A percentile compares a stretch with the other conserved stretches of the same genome.
Conservation (phyloP, 257 asterid species). For the Scutellaria galericulata region DNA sequence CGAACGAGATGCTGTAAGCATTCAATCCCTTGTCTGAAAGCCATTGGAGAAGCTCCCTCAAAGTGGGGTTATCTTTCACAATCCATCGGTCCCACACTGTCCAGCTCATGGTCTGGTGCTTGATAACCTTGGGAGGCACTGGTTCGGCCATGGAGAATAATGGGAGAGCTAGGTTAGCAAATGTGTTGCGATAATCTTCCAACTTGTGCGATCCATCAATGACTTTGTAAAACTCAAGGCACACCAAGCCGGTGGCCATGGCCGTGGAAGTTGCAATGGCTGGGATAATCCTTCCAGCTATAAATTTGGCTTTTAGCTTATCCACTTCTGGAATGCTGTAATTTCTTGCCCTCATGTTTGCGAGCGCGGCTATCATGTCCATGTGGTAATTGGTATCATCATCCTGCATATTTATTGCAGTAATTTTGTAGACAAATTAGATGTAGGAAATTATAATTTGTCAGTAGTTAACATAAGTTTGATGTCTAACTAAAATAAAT, state of each 20-base stretch:
- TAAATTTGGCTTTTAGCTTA: constrained; percentile 86
- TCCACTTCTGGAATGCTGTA: constrained; percentile 90
- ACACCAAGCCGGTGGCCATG: constrained; percentile 89
- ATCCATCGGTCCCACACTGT: constrained; percentile 95
- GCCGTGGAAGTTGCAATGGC: constrained; percentile 96
- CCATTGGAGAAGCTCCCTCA: constrained; percentile 77
- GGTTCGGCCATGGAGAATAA: constrained; percentile 93
- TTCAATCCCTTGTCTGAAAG: constrained; percentile 74
- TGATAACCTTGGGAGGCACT: constrained; percentile 67
- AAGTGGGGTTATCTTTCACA: constrained; percentile 62
- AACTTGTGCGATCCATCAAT: constrained; percentile 71
- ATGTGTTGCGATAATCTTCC: constrained; percentile 91
- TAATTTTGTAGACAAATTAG: constrained; percentile 9
- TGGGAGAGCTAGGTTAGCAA: constrained; percentile 87
- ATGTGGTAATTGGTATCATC: constrained; percentile 91
- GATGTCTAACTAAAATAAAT: too few species aligned
- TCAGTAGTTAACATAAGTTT: neutral
- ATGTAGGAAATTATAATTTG: neutral
- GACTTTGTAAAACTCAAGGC: constrained; percentile 91
- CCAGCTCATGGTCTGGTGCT: constrained; percentile 85
- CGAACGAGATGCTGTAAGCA: constrained; percentile 84
- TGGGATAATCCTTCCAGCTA: constrained; percentile 90
- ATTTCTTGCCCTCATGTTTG: constrained; percentile 97
- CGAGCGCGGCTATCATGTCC: constrained; percentile 90
- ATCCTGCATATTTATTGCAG: constrained; percentile 54